phyloP scores from a whole-genome alignment of 352 stramenopile species.

The Phytophthora pinifolia region DNA sequence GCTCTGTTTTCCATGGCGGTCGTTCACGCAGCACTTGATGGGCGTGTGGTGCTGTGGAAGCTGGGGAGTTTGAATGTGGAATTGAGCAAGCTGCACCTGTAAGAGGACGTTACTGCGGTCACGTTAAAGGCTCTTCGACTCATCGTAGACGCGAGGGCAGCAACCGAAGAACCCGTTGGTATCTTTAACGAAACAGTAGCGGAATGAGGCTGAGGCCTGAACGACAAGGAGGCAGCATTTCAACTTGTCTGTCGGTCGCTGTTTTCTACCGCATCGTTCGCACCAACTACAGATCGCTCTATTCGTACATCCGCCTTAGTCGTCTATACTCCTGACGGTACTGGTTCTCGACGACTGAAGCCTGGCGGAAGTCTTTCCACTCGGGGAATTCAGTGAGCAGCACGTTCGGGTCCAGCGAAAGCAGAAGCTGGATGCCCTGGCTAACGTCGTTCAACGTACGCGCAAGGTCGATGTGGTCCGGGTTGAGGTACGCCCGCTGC shows the following conservation, averaged over 20 bases:
- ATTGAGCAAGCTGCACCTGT: conserved; percentile 82
- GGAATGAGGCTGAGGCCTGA: background rate
- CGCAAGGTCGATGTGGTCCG: conserved; percentile 91
- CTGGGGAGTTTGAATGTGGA: conserved; percentile 70
- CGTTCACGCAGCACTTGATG: conserved; percentile 60
- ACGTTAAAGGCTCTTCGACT: conserved; percentile 5
- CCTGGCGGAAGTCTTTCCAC: conserved; percentile 87
- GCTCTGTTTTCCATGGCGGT: conserved; percentile 1
- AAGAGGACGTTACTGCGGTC: conserved; percentile 20
- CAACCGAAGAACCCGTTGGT: conserved; percentile 2
- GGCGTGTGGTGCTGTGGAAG: conserved; percentile 82
- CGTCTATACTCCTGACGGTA: conserved; percentile 90
- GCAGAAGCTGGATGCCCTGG: conserved; percentile 88
- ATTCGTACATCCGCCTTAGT: conserved; percentile 92
- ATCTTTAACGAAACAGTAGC: conserved; percentile 4
- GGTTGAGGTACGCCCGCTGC: conserved; percentile 79
- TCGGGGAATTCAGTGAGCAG: conserved; percentile 86
- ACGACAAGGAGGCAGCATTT: conserved; percentile 12
- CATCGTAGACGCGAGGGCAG: conserved; percentile 10
- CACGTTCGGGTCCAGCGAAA: conserved; percentile 84
- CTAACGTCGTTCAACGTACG: conserved; percentile 92
- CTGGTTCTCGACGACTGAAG: conserved; percentile 87
- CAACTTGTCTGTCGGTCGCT: conserved; percentile 15
- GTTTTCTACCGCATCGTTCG: background rate
- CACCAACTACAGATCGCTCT: too few species aligned